These are phyloP conservation scores for Zygosaccharomyces sapae DNA, from an alignment of 1,139 yeast species.

Conservation along the genomic window DNA sequence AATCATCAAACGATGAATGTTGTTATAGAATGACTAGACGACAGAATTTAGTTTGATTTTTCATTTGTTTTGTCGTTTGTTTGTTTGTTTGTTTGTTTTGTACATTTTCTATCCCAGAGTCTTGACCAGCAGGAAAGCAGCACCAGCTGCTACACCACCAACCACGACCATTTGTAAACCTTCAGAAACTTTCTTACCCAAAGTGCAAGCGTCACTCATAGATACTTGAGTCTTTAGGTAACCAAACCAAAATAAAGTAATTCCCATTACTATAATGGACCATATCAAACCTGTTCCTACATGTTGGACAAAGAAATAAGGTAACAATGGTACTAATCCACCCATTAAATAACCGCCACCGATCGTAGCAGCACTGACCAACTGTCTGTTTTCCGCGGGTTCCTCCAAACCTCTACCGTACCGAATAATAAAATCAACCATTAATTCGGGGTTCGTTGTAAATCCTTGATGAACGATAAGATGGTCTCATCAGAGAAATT, in stretches of 20 bases:
- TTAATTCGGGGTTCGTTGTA: constrained; percentile 63
- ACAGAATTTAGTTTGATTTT: no score
- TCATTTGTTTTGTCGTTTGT: not conserved
- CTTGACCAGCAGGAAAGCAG: constrained; percentile 91
- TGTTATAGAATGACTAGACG: no score
- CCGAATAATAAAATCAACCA: constrained; percentile 72
- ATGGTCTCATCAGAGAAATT: constrained; percentile 61
- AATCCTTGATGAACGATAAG: constrained; percentile 59
- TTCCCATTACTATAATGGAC: constrained; percentile 75
- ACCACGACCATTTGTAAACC: constrained; percentile 89
- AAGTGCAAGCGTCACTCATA: constrained; percentile 71
- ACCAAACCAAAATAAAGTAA: constrained; percentile 86
- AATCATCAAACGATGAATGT: not conserved
- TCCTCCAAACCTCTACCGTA: constrained; percentile 77
- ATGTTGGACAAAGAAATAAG: constrained; percentile 68
- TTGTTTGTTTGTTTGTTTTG: no score
- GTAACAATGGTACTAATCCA: constrained; percentile 71
- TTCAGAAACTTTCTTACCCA: constrained; percentile 58
- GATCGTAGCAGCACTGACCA: constrained; percentile 69
- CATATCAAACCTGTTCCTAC: constrained; percentile 74
- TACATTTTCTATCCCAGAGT: constrained; percentile 14
- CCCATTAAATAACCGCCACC: constrained; percentile 74
- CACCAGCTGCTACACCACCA: constrained; percentile 95
- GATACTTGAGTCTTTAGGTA: constrained; percentile 78
- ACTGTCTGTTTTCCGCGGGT: constrained; percentile 77